A percentile compares a stretch with the other conserved stretches of the same genome.
Evolutionary conservation across 2,329 filamentous ascomycete species (phyloP).

Genomic region (Colletotrichum orchidophilum): DNA sequence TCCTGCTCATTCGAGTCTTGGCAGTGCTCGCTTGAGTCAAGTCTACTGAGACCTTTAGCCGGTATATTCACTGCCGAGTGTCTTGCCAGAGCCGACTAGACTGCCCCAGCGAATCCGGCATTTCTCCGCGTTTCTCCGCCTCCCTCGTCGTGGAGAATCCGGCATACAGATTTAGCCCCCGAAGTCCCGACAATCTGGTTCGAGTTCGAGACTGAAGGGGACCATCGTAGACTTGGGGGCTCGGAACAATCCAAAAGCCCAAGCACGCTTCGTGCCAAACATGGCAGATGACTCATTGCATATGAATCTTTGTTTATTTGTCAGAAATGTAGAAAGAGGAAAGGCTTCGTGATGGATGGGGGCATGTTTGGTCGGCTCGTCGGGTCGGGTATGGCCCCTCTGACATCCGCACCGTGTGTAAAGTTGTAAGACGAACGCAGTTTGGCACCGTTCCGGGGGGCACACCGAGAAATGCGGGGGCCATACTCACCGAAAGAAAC

Average conservation of each 20-base stretch:
- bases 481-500: neutral
- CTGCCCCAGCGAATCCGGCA: neutral
- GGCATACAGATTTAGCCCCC: slow-evolving; percentile 1
- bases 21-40: neutral
- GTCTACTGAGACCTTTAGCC: no score
- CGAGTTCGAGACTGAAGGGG: neutral
- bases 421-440: no score
- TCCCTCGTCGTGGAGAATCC: neutral
- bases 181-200: neutral
- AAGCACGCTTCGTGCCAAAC: neutral
- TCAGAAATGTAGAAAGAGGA: neutral
- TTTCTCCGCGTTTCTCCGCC: slow-evolving; percentile 5
- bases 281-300: neutral
- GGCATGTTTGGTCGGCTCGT: neutral
- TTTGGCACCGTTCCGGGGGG: neutral
- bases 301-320: neutral
- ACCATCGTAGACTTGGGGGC: neutral
- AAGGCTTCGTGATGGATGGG: no score
- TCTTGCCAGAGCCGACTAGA: neutral
- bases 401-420: no score
- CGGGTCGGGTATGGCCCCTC: neutral
- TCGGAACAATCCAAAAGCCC: neutral
- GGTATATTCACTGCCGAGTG: neutral
- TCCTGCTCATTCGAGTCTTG: neutral
- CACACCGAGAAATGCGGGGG: slow-evolving; percentile 1